These are phyloP conservation scores for Sungouiozyma ichnusensis DNA, from an alignment of 805 yeast genomes.

Conservation along the genomic window DNA sequence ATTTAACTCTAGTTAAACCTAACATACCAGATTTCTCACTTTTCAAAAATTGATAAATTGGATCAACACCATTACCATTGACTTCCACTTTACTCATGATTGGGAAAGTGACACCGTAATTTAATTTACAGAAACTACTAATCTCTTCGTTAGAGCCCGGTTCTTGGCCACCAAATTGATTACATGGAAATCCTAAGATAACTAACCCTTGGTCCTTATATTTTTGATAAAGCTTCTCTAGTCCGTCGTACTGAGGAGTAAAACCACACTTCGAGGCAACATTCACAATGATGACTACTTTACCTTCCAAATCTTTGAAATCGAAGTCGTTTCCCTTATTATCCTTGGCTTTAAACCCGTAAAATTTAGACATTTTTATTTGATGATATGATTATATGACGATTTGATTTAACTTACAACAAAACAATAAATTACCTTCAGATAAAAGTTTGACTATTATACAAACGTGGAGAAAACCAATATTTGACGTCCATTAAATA, in stretches of 20 bases:
- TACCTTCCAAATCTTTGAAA: constrained; percentile 56
- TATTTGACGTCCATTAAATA: too few relatives aligned
- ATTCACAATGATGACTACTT: constrained; percentile 75
- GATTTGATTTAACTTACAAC: too few relatives aligned
- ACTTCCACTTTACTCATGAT: constrained; percentile 79
- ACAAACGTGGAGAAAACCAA: too few relatives aligned
- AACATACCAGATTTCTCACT: constrained; percentile 43
- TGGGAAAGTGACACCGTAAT: constrained; percentile 90
- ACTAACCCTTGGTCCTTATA: constrained; percentile 54
- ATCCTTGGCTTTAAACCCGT: constrained; percentile 54
- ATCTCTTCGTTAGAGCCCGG: constrained; percentile 62
- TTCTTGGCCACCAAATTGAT: constrained; percentile 79
- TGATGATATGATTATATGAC: background rate
- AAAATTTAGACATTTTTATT: constrained; percentile 37
- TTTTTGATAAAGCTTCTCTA: constrained; percentile 57
- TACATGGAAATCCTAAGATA: constrained; percentile 81
- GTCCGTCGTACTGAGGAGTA: constrained; percentile 65
- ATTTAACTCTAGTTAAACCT: constrained; percentile 61
- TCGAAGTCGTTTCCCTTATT: constrained; percentile 47
- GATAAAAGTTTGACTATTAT: too few relatives aligned
- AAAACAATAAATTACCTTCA: too few relatives aligned
- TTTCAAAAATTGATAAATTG: constrained; percentile 73
- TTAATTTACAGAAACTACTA: constrained; percentile 57
- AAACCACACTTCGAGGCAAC: constrained; percentile 81
- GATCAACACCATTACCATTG: constrained; percentile 73